These are phyloP conservation scores for Aspergillus costaricaensis DNA, from an alignment of 2,329 filamentous ascomycete genomes.

Conservation along the genomic window DNA sequence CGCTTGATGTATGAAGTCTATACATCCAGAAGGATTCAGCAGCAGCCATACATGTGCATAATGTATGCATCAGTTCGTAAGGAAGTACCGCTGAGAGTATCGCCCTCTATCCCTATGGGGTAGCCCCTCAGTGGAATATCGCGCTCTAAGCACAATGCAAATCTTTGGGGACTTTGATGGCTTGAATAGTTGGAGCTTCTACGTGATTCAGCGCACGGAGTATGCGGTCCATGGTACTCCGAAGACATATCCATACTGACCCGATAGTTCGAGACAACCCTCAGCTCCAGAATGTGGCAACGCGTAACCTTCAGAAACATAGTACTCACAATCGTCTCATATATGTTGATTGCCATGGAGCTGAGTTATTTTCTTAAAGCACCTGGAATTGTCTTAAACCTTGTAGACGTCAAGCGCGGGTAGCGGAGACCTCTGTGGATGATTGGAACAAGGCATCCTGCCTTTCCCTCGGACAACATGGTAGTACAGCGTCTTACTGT, in stretches of 20 bases:
- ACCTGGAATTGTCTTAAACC: neutral
- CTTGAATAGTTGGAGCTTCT: too few relatives aligned
- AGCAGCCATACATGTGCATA: neutral
- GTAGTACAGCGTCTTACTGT: neutral
- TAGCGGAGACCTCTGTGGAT: neutral
- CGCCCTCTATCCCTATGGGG: neutral
- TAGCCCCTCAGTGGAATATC: neutral
- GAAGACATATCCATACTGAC: neutral
- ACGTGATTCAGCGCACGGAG: too few relatives aligned
- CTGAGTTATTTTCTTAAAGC: neutral
- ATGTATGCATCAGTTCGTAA: neutral
- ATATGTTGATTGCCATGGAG: neutral
- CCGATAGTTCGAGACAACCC: neutral
- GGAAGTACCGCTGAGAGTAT: neutral
- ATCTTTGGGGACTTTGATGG: too few relatives aligned
- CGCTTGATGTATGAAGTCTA: constrained; percentile 5
- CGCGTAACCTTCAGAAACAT: neutral
- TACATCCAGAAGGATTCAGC: neutral
- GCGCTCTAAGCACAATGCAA: neutral
- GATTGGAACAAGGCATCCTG: neutral
- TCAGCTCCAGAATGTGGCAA: neutral
- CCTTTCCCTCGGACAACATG: neutral
- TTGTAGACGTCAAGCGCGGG: neutral
- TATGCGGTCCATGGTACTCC: neutral
- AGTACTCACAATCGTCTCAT: neutral